These are phyloP conservation scores for Eimeria maxima DNA, from an alignment of 169 alveolate genomes.

Conservation along the genomic window DNA sequence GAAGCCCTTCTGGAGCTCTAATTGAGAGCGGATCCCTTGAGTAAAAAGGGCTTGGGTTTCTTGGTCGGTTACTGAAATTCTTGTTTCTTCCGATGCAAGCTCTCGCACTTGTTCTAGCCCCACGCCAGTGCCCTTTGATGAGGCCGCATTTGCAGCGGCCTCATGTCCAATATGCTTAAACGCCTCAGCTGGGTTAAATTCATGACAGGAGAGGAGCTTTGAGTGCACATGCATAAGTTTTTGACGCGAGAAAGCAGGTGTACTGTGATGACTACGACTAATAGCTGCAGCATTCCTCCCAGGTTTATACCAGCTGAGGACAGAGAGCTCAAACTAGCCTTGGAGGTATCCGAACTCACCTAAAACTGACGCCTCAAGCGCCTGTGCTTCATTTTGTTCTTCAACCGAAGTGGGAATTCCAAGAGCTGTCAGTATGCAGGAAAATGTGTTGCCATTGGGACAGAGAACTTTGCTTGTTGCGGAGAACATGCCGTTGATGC, in stretches of 20 bases:
- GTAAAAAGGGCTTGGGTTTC: constrained; percentile 6
- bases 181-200: background rate
- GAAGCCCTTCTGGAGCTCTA: constrained; percentile 45
- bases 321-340: background rate
- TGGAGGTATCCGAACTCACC: background rate
- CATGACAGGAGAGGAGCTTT: background rate
- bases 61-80: background rate
- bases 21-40: constrained; percentile 30
- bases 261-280: background rate
- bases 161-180: constrained; percentile 44
- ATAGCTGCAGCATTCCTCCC: background rate
- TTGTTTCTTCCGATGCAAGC: constrained; percentile 1
- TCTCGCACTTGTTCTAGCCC: constrained; percentile 1
- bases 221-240: background rate
- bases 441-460: background rate
- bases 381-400: constrained; percentile 1
- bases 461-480: constrained; percentile 22
- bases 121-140: constrained; percentile 35
- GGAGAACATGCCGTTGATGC: constrained; percentile 52
- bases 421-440: constrained; percentile 41
- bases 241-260: background rate
- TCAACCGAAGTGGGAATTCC: background rate
- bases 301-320: background rate
- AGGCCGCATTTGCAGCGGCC: constrained; percentile 45
- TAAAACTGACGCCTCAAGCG: constrained; percentile 2